Base-by-base conservation (phyloP, 2,329 filamentous ascomycete genomes). In the Endothia cerciana region DNA sequence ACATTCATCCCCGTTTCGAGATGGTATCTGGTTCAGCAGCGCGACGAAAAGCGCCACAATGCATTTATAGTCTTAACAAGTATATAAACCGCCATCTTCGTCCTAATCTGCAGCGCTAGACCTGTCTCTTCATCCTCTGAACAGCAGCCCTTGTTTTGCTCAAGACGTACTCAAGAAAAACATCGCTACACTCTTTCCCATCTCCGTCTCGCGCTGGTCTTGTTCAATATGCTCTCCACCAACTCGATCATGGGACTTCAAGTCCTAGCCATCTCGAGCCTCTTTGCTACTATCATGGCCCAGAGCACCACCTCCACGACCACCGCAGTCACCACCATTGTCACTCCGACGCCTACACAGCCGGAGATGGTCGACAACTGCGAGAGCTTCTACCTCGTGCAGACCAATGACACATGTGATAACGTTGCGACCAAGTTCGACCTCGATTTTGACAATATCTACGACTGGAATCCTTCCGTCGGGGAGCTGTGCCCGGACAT, bases 341-440 rank as follows among this genome's bases (percentile, higher is more conserved):
- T 45, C 22, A 65, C 63, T 2, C 63, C 57, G 11, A 45, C 57
- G 28, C 63, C 56, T 19, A 61, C 63, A 3, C 63, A 65, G 38
- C 25, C 57, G 2, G 56, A 51, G 19, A 65, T 65, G 63, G 56
- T 56, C 13, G 33, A 49, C 22, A 19, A 55, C 56, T 65, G 63
- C 25, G 25, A 60, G n/a, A 38, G n/a, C 10, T 60, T 63, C 15
- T 53, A 56, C 25, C 49, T 63, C 17, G 60, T 63, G 11, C 36
- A 45, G 43, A 45, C 51, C 38, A 56, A 56, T 22, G 49, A 56
- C 60, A 45, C 33, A 7, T 63, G 60, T n/a, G 25, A 43, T 2
- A 36, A 15, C 38, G 36, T 62, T 19, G 19, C 49, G 11, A 15
- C 17, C 25, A 43, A n/a, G 25, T 43, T 45, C 22, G 49, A 56